phyloP scores from a whole-genome alignment of 768 basidiomycete species.

The Tricholoma furcatifolium region DNA sequence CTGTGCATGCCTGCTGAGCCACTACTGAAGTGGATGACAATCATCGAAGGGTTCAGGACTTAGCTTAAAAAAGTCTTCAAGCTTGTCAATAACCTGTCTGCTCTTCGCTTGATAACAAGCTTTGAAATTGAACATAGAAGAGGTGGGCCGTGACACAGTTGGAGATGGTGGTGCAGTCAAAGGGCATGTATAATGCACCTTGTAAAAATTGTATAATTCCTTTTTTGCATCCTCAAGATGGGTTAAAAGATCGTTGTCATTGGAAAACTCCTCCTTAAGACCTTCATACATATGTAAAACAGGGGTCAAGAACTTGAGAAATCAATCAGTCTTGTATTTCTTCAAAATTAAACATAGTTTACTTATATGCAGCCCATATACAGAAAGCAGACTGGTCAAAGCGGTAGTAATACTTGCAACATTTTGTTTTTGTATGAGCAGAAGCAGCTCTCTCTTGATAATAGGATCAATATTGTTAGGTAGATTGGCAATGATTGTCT shows the following conservation, averaged over 20 bases:
- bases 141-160: background rate
- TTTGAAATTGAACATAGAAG: constrained; percentile 1
- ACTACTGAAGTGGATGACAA: constrained; percentile 29
- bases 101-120: background rate
- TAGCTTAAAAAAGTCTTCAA: constrained; percentile 22
- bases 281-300: constrained; percentile 23
- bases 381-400: too few species aligned
- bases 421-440: too few species aligned
- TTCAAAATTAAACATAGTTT: too few species aligned
- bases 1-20: constrained; percentile 13
- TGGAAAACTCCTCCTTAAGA: constrained; percentile 17
- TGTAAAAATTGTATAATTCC: background rate
- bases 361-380: too few species aligned
- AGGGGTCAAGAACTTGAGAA: constrained; percentile 29
- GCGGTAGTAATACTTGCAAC: too few species aligned
- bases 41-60: constrained; percentile 23
- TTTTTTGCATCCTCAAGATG: background rate
- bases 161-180: background rate
- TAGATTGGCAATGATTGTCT: too few species aligned
- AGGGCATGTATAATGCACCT: background rate
- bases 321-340: background rate
- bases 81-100: constrained; percentile 14
- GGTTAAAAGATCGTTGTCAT: constrained; percentile 13
- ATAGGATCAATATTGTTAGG: too few species aligned
- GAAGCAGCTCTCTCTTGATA: too few species aligned